Evolutionary conservation across 768 basidiomycete species (phyloP).

Genomic region (Leucocoprinus leucothites): DNA sequence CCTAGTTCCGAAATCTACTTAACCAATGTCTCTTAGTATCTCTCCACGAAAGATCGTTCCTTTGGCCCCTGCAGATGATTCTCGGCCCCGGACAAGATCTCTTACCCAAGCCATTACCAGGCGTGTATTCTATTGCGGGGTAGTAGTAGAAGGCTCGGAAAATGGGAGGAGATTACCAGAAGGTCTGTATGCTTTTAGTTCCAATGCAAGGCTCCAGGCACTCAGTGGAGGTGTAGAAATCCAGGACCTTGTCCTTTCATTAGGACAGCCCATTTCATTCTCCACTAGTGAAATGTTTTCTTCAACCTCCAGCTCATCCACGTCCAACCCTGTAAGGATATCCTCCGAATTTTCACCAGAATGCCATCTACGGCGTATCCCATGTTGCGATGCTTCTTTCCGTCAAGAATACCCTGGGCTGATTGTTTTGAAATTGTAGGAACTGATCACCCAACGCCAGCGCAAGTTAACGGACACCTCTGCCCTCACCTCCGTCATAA

Average conservation of each 20-base stretch:
- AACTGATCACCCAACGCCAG: constrained; percentile 43
- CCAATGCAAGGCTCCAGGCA: constrained; percentile 9
- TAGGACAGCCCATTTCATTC: constrained; percentile 63
- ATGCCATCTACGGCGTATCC: background rate
- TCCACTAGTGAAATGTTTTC: constrained; percentile 45
- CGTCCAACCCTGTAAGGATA: constrained; percentile 39
- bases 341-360: background rate
- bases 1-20: constrained; percentile 5
- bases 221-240: constrained; percentile 49
- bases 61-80: constrained; percentile 66
- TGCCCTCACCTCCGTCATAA: constrained; percentile 69
- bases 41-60: constrained; percentile 77
- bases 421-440: constrained; percentile 22
- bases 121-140: constrained; percentile 86
- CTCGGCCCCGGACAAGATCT: constrained; percentile 40
- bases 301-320: constrained; percentile 33
- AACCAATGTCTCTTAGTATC: constrained; percentile 56
- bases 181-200: constrained; percentile 42
- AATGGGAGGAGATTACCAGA: constrained; percentile 64
- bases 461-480: constrained; percentile 63
- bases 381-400: background rate
- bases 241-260: constrained; percentile 72
- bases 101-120: constrained; percentile 48
- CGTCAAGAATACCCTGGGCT: background rate
- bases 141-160: constrained; percentile 84